phyloP scores from a whole-genome alignment of 306 rosid species.

The Vigna reflexopilosa region DNA sequence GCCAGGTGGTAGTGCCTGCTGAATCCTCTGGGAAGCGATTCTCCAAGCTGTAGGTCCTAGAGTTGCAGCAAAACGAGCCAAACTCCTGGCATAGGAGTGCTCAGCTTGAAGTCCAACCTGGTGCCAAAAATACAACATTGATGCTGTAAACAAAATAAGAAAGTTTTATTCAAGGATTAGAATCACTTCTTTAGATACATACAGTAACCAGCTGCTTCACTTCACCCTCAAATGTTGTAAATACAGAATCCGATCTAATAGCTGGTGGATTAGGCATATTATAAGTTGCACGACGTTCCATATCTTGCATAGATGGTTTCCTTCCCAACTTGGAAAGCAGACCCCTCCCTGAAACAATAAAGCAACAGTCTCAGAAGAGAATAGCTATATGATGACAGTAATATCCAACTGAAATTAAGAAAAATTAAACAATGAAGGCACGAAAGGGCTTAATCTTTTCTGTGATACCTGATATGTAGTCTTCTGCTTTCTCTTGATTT shows the following conservation, averaged over 20 bases:
- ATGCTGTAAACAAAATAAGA: conserved; percentile 34
- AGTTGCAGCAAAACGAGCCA: conserved; percentile 94
- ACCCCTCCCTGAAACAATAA: conserved; percentile 68
- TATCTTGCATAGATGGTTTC: conserved; percentile 67
- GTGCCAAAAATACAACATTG: conserved; percentile 25
- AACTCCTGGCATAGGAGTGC: conserved; percentile 93
- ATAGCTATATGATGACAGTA: conserved; percentile 29
- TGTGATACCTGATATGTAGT: conserved; percentile 71
- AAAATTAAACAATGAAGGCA: conserved; percentile 17
- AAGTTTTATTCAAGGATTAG: conserved; percentile 39
- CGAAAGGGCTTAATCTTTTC: conserved; percentile 26
- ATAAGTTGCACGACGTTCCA: conserved; percentile 86
- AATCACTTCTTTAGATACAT: conserved; percentile 50
- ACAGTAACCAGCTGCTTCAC: conserved; percentile 90
- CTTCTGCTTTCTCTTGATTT: conserved; percentile 79
- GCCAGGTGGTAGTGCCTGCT: conserved; percentile 84
- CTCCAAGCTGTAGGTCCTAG: conserved; percentile 93
- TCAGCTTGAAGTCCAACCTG: conserved; percentile 99
- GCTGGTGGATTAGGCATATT: conserved; percentile 60
- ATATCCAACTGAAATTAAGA: conserved; percentile 18
- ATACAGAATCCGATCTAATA: conserved; percentile 72
- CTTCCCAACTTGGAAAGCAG: conserved; percentile 75
- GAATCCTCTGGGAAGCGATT: conserved; percentile 90
- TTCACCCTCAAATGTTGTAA: conserved; percentile 87
- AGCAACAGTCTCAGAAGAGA: conserved; percentile 45